These are phyloP conservation scores for Candida sojae DNA, from an alignment of 1,139 yeast species.

Conservation along the genomic window DNA sequence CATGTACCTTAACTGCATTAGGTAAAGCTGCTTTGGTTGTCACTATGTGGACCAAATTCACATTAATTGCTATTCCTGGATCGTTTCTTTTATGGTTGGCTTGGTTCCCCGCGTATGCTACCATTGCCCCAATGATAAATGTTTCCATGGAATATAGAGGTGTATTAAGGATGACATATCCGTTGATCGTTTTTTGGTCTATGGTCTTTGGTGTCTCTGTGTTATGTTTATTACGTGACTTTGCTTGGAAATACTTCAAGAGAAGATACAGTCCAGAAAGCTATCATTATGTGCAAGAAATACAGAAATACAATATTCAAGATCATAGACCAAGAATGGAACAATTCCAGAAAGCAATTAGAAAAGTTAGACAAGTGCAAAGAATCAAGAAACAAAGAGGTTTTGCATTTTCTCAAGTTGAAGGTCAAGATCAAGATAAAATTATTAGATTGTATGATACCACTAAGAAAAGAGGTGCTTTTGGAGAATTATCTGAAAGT, in stretches of 20 bases:
- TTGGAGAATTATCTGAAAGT: conserved; percentile 45
- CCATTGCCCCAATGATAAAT: conserved; percentile 78
- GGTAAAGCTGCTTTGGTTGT: conserved; percentile 95
- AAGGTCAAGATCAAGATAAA: conserved; percentile 88
- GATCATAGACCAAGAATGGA: conserved; percentile 95
- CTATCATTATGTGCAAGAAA: conserved; percentile 94
- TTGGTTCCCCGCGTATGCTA: conserved; percentile 85
- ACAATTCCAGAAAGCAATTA: conserved; percentile 94
- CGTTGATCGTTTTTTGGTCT: conserved; percentile 84
- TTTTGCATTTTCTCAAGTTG: conserved; percentile 96
- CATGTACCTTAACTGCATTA: conserved; percentile 84
- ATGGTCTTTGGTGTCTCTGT: conserved; percentile 72
- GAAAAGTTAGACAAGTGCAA: conserved; percentile 97
- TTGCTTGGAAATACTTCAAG: conserved; percentile 92
- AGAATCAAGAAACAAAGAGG: conserved; percentile 98
- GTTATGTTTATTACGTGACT: conserved; percentile 81
- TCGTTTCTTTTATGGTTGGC: conserved; percentile 82
- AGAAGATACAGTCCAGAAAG: conserved; percentile 89
- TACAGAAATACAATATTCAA: conserved; percentile 91
- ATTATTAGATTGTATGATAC: conserved; percentile 94
- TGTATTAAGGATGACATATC: conserved; percentile 72
- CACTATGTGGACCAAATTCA: conserved; percentile 93
- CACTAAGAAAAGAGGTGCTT: conserved; percentile 61
- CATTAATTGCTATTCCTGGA: conserved; percentile 92
- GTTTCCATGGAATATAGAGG: conserved; percentile 88